phyloP scores from a whole-genome alignment of 257 asterid genomes.

The Nicotiana benthamiana region DNA sequence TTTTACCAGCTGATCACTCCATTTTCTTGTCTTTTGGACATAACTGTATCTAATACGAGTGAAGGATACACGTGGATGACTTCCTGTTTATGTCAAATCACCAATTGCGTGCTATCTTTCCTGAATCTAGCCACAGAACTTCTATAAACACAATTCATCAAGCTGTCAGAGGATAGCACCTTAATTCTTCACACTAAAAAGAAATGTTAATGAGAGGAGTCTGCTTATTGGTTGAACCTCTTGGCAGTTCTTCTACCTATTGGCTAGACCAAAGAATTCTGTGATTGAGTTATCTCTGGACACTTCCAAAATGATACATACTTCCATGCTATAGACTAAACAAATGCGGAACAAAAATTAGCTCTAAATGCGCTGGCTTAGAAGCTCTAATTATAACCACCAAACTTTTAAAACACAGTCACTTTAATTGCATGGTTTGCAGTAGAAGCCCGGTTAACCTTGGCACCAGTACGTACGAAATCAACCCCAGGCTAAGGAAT shows the following conservation, averaged over 20 bases:
- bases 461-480: background rate
- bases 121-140: background rate
- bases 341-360: too few relatives aligned
- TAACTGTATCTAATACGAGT: background rate
- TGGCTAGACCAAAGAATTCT: background rate
- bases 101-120: background rate
- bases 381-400: too few relatives aligned
- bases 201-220: background rate
- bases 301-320: background rate
- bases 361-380: too few relatives aligned
- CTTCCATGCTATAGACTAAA: background rate
- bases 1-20: background rate
- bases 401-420: background rate
- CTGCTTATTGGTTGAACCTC: background rate
- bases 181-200: background rate
- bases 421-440: background rate
- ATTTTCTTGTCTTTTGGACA: background rate
- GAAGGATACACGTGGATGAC: background rate
- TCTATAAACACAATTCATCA: background rate
- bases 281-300: background rate
- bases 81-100: background rate
- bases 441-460: background rate
- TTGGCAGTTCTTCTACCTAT: background rate
- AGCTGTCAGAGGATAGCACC: background rate
- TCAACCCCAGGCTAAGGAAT: background rate